Evolutionary conservation across 2,329 filamentous ascomycete species (phyloP), one percentile per base, ranked within the genome.

Genomic region (Fusarium chlamydosporum): DNA sequence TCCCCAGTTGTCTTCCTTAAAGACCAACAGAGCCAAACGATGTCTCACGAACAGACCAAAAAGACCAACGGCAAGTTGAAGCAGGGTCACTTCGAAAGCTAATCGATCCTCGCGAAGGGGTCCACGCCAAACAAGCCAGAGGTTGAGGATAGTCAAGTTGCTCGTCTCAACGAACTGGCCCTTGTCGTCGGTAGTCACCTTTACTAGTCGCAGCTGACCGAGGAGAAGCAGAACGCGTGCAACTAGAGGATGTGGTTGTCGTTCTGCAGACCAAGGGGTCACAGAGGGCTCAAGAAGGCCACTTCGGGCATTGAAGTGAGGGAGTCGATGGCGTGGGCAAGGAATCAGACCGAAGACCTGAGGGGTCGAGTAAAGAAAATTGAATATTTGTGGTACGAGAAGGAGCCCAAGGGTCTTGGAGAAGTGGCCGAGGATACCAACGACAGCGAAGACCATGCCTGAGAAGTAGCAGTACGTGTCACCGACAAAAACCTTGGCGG

Each of bases 391-490:
- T 15, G 96, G 96, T 38, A 97, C 85, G 72, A 99, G 91, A 10
- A 99, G 85, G 51, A 99, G 87, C 57, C 97, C 87, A 45, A 99
- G 86, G 1, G 96, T 99, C 82, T 99, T 99, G 83, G 92, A 96
- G 82, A 99, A 99, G 82, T 99, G 96, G 26, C 96, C 96, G 53
- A 97, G 86, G 76, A 99, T 98, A 68, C 93, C 94, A 70, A 98
- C 96, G 43, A 97, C 94, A 55, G 95, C 96, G 78, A 99, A 99
- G 38, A 98, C 92, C 94, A 99, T 99, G 71, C 96, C 96, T 1
- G 96, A 96, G 79, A 99, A 97, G 82, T 99, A 99, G 86, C 96
- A 99, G 85, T 98, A 99, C 6, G 96, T 99, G 80, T 99, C 96
- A 57, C 96, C 96, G 11, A 98, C 95, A 76, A 99, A 99, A 11